phyloP scores from a whole-genome alignment of 2,329 filamentous ascomycete genomes.

The Ilyonectria robusta region DNA sequence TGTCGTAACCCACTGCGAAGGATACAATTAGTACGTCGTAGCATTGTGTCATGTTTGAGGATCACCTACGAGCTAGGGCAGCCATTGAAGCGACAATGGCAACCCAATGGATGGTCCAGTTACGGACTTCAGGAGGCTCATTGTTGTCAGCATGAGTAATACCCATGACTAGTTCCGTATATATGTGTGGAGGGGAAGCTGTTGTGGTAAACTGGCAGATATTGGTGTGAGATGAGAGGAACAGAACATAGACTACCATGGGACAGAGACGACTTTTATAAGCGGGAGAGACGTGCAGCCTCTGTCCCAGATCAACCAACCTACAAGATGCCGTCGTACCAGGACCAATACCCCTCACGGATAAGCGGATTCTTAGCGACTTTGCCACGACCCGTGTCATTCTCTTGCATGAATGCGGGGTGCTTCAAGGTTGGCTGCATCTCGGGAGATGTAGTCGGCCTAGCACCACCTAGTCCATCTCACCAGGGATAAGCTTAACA shows the following conservation, averaged over 20 bases:
- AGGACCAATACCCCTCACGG: not conserved
- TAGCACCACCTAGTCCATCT: not conserved
- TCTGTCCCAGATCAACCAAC: not conserved
- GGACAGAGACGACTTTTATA: not conserved
- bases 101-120: constrained; percentile 52
- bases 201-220: too few species aligned
- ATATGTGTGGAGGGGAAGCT: too few species aligned
- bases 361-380: not conserved
- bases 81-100: constrained; percentile 52
- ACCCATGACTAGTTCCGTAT: not conserved
- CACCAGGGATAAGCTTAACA: not conserved
- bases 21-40: not conserved
- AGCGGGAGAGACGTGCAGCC: not conserved
- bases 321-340: not conserved
- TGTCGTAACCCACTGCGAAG: constrained; percentile 53
- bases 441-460: not conserved
- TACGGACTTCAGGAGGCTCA: constrained; percentile 53
- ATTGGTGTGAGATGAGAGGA: too few species aligned
- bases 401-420: not conserved
- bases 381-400: not conserved
- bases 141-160: constrained; percentile 54
- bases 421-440: not conserved
- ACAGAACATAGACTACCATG: not conserved
- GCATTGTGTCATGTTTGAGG: too few species aligned
- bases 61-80: constrained; percentile 50